Evolutionary conservation across 306 rosid genomes (phyloP).

Genomic region (Cyamopsis tetragonoloba): DNA sequence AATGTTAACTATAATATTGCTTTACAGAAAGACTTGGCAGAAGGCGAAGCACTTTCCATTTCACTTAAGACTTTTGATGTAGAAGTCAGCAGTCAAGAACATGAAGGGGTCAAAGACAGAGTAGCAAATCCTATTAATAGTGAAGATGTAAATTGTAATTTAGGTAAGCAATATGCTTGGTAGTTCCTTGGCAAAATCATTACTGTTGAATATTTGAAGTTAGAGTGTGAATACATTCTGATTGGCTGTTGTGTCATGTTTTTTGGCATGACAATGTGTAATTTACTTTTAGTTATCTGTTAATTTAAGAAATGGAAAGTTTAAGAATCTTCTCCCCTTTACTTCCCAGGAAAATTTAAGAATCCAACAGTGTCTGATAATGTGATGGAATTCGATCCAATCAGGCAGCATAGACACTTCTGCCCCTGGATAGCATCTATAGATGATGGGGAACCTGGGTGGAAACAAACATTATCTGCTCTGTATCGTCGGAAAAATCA

Average conservation of each 20-base stretch:
- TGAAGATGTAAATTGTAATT: constrained; percentile 32
- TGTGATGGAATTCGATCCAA: constrained; percentile 74
- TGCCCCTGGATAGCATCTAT: constrained; percentile 89
- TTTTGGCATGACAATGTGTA: constrained; percentile 19
- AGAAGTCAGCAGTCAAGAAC: constrained; percentile 9
- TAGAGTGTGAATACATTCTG: neutral
- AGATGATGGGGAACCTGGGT: constrained; percentile 66
- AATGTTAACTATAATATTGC: constrained; percentile 24
- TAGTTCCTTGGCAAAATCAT: constrained; percentile 20
- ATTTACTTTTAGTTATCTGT: neutral
- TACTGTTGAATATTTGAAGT: constrained; percentile 3
- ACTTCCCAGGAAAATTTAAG: constrained; percentile 46
- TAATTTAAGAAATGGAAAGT: neutral
- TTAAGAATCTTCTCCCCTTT: constrained; percentile 23
- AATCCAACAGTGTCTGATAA: constrained; percentile 30
- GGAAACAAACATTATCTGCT: constrained; percentile 83
- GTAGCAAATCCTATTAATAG: constrained; percentile 25
- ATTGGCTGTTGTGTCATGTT: constrained; percentile 9
- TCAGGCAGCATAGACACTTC: constrained; percentile 88
- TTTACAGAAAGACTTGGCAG: constrained; percentile 37
- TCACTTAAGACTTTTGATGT: constrained; percentile 25
- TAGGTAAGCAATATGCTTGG: constrained; percentile 45
- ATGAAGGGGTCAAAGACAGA: constrained; percentile 23
- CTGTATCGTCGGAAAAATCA: constrained; percentile 48
- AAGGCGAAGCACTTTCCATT: constrained; percentile 27